Evolutionary conservation across 2,329 filamentous ascomycete species (phyloP), one percentile per base, ranked within the genome.

Genomic region (Tolypocladium inflatum): DNA sequence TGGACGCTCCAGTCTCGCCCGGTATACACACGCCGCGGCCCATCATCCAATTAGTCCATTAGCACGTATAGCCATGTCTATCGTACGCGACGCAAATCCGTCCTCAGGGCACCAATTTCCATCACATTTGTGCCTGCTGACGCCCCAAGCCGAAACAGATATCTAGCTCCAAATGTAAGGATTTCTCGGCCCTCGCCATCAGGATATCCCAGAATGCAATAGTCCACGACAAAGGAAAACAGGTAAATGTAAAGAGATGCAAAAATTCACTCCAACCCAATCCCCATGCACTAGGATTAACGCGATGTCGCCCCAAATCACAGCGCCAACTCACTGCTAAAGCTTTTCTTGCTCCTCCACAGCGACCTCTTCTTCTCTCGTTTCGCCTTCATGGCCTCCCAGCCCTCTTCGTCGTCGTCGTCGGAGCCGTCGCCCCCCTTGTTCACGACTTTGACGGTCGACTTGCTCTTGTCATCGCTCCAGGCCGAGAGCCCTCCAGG

Each of bases 371-470:
- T 88, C 76, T 86, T 82, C 58, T 87, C 84, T 59, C 84, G 77
- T 74, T 87, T 87, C 58, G 83, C 83, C 67, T 83, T 84, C 84
- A 89, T 87, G 37, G 84, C 83, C 61, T 82, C 84, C 86, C 86
- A 89, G 19, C 83, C 86, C 65, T 86, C 77, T 56, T 88, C 85
- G 21, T 88, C 84, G 54, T 88, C 85, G 38, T 87, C 83, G 51
- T 75, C 73, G 17, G 74, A 73, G 26, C 73, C 75, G 35, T 73
- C 74, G 13, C 69, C 72, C 2, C 75, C 68, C 58, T 76, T 73
- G 55, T 58, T 71, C 17, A 73, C 65, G 5, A 75, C 67, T 55
- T 76, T 78, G 57, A 73, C 66, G 4, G 70, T 72, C 1, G 71
- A 67, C 57, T 67, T 70, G 54, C 61, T 61, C 63, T 70, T 73